Conservation (phyloP, 1,284 basidiomycete species). For the Spongiforma sp. region DNA sequence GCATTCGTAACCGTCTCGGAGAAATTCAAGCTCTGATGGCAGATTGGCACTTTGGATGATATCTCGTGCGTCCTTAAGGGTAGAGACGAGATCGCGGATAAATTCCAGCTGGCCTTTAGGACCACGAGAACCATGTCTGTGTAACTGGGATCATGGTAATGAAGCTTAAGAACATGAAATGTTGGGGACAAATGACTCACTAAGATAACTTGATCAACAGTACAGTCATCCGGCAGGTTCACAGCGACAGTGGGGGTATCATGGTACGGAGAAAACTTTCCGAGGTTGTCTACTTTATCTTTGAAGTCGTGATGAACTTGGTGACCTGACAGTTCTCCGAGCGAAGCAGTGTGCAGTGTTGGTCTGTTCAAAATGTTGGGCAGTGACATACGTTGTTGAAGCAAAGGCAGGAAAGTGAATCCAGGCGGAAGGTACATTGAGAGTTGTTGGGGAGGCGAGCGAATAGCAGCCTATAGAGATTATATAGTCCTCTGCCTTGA, state of each 20-base stretch:
- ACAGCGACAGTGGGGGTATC: slow-evolving; percentile 32
- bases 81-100: slow-evolving; percentile 40
- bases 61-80: slow-evolving; percentile 37
- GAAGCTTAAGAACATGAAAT: too few relatives aligned
- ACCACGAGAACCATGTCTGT: slow-evolving; percentile 37
- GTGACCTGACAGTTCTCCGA: neutral
- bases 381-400: neutral
- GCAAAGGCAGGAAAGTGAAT: neutral
- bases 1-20: slow-evolving; percentile 47
- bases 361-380: neutral
- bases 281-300: neutral
- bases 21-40: slow-evolving; percentile 43
- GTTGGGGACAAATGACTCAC: slow-evolving; percentile 13
- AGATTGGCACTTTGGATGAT: slow-evolving; percentile 38
- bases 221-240: slow-evolving; percentile 47
- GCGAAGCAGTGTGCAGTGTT: neutral
- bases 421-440: slow-evolving; percentile 1
- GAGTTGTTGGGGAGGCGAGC: too few relatives aligned
- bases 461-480: too few relatives aligned
- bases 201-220: slow-evolving; percentile 48
- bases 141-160: slow-evolving; percentile 7
- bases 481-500: too few relatives aligned
- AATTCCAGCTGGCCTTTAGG: slow-evolving; percentile 26
- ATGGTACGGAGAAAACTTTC: slow-evolving; percentile 1
- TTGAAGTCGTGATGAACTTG: too few relatives aligned